phyloP scores from a whole-genome alignment of 495 filamentous ascomycete species.

The Daldinia vernicosa region DNA sequence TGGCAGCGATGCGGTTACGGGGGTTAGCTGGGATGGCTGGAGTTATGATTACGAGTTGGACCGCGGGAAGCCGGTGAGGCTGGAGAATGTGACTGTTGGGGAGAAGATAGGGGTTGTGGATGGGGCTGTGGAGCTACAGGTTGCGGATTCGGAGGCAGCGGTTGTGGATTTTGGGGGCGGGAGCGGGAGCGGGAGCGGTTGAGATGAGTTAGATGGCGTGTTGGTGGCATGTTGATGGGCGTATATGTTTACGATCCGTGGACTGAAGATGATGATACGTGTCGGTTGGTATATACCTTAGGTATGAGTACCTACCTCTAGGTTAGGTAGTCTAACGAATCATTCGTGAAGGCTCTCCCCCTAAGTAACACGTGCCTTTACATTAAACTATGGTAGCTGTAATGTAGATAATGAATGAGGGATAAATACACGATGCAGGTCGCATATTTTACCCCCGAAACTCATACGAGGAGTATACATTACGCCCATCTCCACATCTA shows the following conservation, averaged over 20 bases:
- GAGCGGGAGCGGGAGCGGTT: not conserved
- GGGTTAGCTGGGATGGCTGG: constrained; percentile 69
- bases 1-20: constrained; percentile 69
- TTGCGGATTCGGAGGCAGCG: constrained; percentile 61
- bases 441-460: not conserved
- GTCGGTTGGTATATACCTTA: not conserved
- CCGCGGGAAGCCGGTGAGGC: constrained; percentile 61
- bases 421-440: not conserved
- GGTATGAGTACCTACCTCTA: too few species aligned
- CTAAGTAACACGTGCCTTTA: not conserved
- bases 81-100: constrained; percentile 66
- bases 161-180: constrained; percentile 54
- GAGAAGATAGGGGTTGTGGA: constrained; percentile 57
- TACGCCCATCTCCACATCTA: not conserved
- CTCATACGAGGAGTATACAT: not conserved
- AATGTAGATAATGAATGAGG: not conserved
- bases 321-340: not conserved
- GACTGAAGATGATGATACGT: not conserved
- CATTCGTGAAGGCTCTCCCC: not conserved
- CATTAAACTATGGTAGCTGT: not conserved
- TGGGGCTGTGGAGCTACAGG: constrained; percentile 57
- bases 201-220: not conserved
- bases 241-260: too few species aligned
- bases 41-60: constrained; percentile 71
- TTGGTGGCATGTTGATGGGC: too few species aligned